Evolutionary conservation across 805 yeast species (phyloP).

Genomic region (Lipomyces japonicus): DNA sequence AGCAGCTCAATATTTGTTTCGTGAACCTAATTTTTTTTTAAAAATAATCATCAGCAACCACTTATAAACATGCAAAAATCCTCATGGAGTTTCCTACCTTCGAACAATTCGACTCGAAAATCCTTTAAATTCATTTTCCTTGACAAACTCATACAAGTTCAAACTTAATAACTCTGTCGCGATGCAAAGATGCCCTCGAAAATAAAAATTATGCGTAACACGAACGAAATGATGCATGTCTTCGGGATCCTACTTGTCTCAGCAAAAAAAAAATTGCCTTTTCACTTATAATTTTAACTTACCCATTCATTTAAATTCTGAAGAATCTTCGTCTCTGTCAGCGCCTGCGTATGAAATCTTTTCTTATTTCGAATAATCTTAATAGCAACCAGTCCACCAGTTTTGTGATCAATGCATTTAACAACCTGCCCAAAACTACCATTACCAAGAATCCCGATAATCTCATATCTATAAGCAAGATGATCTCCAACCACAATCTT

Average conservation of each 20-base stretch:
- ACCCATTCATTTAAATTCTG: slow-evolving; percentile 44
- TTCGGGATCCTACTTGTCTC: slow-evolving; percentile 29
- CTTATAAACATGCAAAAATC: slow-evolving; percentile 34
- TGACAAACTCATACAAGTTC: slow-evolving; percentile 57
- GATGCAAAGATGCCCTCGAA: slow-evolving; percentile 79
- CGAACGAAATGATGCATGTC: slow-evolving; percentile 45
- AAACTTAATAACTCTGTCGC: slow-evolving; percentile 68
- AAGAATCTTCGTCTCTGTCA: slow-evolving; percentile 68
- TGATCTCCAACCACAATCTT: slow-evolving; percentile 59
- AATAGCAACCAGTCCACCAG: slow-evolving; percentile 57
- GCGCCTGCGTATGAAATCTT: slow-evolving; percentile 72
- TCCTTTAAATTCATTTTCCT: slow-evolving; percentile 39
- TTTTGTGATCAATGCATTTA: slow-evolving; percentile 63
- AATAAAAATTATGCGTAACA: slow-evolving; percentile 67
- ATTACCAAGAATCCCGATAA: slow-evolving; percentile 56
- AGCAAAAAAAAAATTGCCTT: background rate
- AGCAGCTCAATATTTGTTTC: slow-evolving; percentile 54
- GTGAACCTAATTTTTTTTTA: slow-evolving; percentile 49
- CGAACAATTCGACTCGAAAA: slow-evolving; percentile 36
- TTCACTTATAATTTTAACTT: background rate
- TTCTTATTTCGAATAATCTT: slow-evolving; percentile 72
- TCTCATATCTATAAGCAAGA: slow-evolving; percentile 68
- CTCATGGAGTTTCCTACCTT: background rate
- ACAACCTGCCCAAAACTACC: slow-evolving; percentile 84
- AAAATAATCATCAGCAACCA: too few species aligned